Evolutionary conservation across 1,139 yeast species (phyloP).

Genomic region (Lodderomyces metapsilosis): DNA sequence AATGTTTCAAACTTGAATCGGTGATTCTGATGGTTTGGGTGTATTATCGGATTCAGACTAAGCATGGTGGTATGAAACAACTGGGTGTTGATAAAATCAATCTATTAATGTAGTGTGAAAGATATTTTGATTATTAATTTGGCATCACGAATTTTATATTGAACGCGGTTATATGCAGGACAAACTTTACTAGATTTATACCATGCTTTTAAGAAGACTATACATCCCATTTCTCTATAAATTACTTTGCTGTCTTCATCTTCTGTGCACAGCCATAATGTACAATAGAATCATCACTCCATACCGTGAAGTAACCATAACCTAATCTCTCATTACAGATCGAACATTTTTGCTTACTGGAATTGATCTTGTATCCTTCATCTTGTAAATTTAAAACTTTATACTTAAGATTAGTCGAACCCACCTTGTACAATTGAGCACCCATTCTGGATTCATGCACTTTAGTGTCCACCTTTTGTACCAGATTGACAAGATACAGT

Average conservation of each 20-base stretch:
- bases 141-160: not conserved
- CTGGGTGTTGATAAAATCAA: no score
- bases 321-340: constrained; percentile 65
- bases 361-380: constrained; percentile 33
- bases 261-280: constrained; percentile 63
- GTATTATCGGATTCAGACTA: constrained; percentile 34
- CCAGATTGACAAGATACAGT: constrained; percentile 45
- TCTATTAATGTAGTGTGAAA: not conserved
- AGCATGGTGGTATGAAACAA: constrained; percentile 12
- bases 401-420: constrained; percentile 32
- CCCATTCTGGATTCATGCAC: constrained; percentile 28
- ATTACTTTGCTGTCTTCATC: not conserved
- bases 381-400: constrained; percentile 38
- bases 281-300: constrained; percentile 51
- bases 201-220: no score
- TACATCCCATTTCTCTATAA: no score
- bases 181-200: no score
- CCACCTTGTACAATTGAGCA: constrained; percentile 38
- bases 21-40: constrained; percentile 41
- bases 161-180: not conserved
- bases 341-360: constrained; percentile 47
- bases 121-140: not conserved
- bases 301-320: constrained; percentile 56
- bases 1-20: constrained; percentile 83
- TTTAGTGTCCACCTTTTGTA: constrained; percentile 32